Evolutionary conservation across 257 asterid species (phyloP), one percentile per base, ranked within the genome.

Genomic region (Penstemon davidsonii): DNA sequence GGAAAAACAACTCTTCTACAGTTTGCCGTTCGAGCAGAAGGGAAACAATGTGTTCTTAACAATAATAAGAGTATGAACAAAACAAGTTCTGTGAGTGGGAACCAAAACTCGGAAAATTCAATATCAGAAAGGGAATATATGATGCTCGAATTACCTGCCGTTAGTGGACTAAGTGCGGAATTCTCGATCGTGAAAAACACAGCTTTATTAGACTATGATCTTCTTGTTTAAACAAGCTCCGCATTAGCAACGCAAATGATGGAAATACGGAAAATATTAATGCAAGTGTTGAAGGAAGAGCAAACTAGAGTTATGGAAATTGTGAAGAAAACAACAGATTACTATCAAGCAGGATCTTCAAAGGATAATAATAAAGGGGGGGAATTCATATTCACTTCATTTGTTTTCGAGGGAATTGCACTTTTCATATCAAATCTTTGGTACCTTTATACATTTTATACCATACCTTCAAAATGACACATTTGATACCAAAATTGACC

Each of bases 1-100:
- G 95, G 96, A 3, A 91, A 86, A 9, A 94, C 99, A 9, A 85
- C 96, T 7, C 76, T 94, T 66, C 96, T 94, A 38, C 89, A 83
- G 19, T 94, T 88, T 53, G 97, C 91, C 7, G 96, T 94, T 6
- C 66, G 96, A 11, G 94, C 96, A 33, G 99, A 94, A 74, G 99
- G 99, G 9, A 94, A 87, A 76, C 96, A 96, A 1, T 82, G 87
- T 5, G 85, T 84, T 5, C 54, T 82, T 8, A 88, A 75, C 60
- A 71, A 76, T 6, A 83, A 83, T 38, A 19, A 19, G 25, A 19
- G 25, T 19, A 19, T 19, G 25, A 19, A 19, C 25, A 19, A 19
- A 19, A 19, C 25, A 19, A 19, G 25, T 19, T 19, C 25, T 19
- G 71, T 58, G 49, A 81, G 59, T 55, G 73, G 25, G 25, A 19